Evolutionary conservation across 345 rosid genomes (phyloP), one percentile per base, ranked within the genome.

Genomic region (Melaleuca alternifolia): DNA sequence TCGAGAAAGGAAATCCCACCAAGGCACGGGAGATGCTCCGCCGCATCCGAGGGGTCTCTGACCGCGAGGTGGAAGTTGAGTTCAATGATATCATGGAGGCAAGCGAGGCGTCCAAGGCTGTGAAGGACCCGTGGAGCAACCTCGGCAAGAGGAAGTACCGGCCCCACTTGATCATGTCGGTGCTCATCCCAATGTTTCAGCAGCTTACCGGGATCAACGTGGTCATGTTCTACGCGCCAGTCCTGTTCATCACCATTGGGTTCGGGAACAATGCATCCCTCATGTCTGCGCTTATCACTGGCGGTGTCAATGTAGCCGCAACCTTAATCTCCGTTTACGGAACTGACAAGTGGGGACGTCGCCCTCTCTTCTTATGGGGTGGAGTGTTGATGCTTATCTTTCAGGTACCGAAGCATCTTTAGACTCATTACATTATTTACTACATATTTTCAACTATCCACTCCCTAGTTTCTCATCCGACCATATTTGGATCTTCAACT

Each of bases 121-220:
- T 95, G 21, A 82, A 91, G 11, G 91, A 92, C 23, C 96, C 95
- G 11, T 96, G 97, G 98, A 92, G 37, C 91, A 96, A 92, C 90
- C 92, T 96, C 87, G 2, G 90, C 79, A 62, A 89, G 65, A 89
- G 90, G n/a, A 89, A 86, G 88, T 93, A 96, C 84, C 91, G 96
- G 87, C 98, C 97, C 54, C 95, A 94, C 24, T 87, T 96, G 28
- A 86, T 90, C 85, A 87, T 93, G 56, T 92, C 93, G 85, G 41
- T 86, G 57, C 54, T 92, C 56, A 91, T 96, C 83, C 98, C 97
- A 5, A 91, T 93, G 87, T 96, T 94, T 85, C 98, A 96, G 84
- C 98, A 96, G 85, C 86, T 93, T 84, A 94, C 98, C 3, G 98
- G 98, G 54, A 95, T 94, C 75, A 95, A 94, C 65, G 95, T 94